A percentile compares a stretch with the other conserved stretches of the same genome.
phyloP scores from a whole-genome alignment of 371 early-diverging fungal species.

The Mortierella sp. region DNA sequence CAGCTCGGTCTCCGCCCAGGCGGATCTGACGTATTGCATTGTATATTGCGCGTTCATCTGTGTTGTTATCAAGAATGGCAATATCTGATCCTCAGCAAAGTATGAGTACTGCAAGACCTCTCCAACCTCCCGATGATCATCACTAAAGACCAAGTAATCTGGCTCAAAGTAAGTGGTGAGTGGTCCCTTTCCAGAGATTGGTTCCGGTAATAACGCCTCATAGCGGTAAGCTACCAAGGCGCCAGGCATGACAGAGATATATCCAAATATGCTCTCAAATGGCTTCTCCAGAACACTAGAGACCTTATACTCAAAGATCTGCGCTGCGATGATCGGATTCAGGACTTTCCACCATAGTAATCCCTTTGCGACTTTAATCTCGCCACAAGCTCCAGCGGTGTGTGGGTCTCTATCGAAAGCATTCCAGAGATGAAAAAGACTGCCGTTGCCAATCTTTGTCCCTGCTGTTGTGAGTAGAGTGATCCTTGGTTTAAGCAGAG shows the following conservation, averaged over 20 bases:
- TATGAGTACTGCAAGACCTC: conserved; percentile 71
- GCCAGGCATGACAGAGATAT: conserved; percentile 91
- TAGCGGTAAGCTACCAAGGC: conserved; percentile 94
- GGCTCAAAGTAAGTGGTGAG: conserved; percentile 89
- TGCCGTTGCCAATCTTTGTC: conserved; percentile 84
- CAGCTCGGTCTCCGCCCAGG: conserved; percentile 56
- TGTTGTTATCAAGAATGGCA: conserved; percentile 49
- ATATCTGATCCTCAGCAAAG: conserved; percentile 71
- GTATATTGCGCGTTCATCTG: conserved; percentile 25
- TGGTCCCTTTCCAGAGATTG: conserved; percentile 69
- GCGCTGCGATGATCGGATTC: conserved; percentile 93
- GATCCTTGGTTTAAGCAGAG: conserved; percentile 85
- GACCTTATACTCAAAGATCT: conserved; percentile 95
- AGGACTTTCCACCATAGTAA: conserved; percentile 74
- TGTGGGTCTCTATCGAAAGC: conserved; percentile 88
- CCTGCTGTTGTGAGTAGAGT: conserved; percentile 94
- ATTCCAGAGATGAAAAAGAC: conserved; percentile 92
- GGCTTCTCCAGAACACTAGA: conserved; percentile 96
- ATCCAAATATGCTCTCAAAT: conserved; percentile 90
- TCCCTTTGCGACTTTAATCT: conserved; percentile 91
- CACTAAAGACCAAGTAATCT: conserved; percentile 79
- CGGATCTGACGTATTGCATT: conserved; percentile 54
- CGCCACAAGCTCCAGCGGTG: conserved; percentile 96
- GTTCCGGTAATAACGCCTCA: conserved; percentile 72
- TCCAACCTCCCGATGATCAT: conserved; percentile 68